Evolutionary conservation across 306 rosid species (phyloP), one percentile per base, ranked within the genome.

Genomic region (Malus sylvestris): DNA sequence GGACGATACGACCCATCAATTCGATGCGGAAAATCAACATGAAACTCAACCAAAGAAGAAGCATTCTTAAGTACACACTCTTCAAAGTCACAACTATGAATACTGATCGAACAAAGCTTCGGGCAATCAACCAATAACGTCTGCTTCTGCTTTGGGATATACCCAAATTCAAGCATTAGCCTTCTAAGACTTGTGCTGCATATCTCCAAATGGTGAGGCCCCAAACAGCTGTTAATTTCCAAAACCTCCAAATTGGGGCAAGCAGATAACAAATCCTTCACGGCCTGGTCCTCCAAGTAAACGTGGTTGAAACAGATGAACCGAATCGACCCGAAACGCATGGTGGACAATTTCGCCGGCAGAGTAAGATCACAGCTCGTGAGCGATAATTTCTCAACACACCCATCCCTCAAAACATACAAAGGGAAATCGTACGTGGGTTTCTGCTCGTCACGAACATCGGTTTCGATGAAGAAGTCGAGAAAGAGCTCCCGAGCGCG

Each of bases 391-490:
- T 7, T 9, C 0, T 10, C 22, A 27, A 72, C 66, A 10, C 3
- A 8, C 22, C 67, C 76, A 10, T 35, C 22, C 3, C 66, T 15
- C n/a, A 71, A 33, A 16, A n/a, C 32, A 14, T 13, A 25, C 52
- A 71, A 71, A 14, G 75, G 75, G 65, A 71, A 71, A 22, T 71
- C 75, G 20, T 71, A 71, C 65, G 2, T 33, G 65, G 55, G 65
- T 22, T 32, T 29, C 13, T 51, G 65, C 27, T 30, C 75, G 22
- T 16, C 16, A 38, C 57, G 65, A 2, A 30, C 57, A 9, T 71
- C 66, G 0, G 3, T 60, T 64, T 53, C 20, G 22, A 71, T 32
- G 66, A 11, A 33, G 76, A 72, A 55, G 76, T 72, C 76, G 52
- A 55, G 76, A 60, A 33, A 10, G 52, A 55, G 33, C 14, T 72